Base-by-base conservation (phyloP, 2,329 filamentous ascomycete species). In the Chaetothyriales sp. region DNA sequence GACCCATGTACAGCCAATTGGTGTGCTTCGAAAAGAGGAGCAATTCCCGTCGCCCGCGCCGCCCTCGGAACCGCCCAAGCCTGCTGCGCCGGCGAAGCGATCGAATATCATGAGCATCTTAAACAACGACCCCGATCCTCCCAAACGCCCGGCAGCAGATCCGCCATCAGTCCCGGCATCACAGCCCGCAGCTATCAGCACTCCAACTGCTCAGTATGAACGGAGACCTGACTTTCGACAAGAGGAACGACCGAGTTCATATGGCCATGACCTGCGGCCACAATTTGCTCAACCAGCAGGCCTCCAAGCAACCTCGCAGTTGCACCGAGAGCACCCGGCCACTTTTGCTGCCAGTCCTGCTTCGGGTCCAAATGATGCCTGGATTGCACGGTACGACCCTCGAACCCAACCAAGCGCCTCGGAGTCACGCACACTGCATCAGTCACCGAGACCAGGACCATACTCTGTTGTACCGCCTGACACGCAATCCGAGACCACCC, bases 81-180 rank as follows among this genome's bases (percentile, higher is more conserved):
- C 58, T 46, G 65, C 58, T 46, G 65, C 69, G 3, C 69, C 70
- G 20, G 68, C 67, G 1, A 74, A 73, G 57, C 66, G 70, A 42
- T 73, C 70, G 1, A 73, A 73, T 55, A 72, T 74, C 45, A 70
- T 72, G 64, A 70, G 63, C 52, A 68, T 74, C 43, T 60, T 74
- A 32, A 74, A 73, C 53, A 69, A 71, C 47, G 71, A 73, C 51
- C 66, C 70, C 32, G 67, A 66, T 51, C 70, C 67, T 28, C 64
- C 66, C 32, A 73, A 73, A 54, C 64, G 68, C 8, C 67, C 70
- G 49, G 67, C 68, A n/a, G 63, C 65, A 52, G 70, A 72, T 18
- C 60, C 47, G 15, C 46, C 51, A 22, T 55, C 55, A 61, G 52
- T 55, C 53, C 50, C 50, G 26, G 55, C 55, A 47, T 53, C 55